Evolutionary conservation across 140 eudicot genomes (phyloP).

Genomic region (Senecio squalidus): DNA sequence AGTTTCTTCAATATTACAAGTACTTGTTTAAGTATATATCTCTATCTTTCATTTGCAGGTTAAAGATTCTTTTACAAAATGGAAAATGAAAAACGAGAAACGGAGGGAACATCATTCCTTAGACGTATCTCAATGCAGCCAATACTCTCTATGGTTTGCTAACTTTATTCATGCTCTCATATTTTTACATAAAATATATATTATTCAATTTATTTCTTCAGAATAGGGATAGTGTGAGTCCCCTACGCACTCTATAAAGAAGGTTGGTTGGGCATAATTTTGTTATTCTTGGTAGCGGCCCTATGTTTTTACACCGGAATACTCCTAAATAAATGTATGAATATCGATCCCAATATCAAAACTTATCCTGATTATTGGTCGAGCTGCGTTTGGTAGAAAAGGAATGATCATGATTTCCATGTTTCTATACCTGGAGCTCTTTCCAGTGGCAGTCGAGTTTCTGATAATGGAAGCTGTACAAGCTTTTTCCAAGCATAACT

Average conservation of each 20-base stretch:
- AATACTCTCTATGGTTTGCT: background rate
- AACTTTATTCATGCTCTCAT: background rate
- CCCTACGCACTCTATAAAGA: background rate
- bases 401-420: background rate
- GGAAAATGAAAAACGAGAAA: too few species aligned
- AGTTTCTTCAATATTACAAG: too few species aligned
- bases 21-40: too few species aligned
- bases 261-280: background rate
- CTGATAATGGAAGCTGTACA: background rate
- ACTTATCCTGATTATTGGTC: background rate
- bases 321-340: background rate
- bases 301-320: background rate
- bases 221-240: background rate
- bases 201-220: too few species aligned
- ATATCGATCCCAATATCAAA: background rate
- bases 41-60: too few species aligned
- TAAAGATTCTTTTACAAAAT: too few species aligned
- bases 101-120: background rate
- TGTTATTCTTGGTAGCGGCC: background rate
- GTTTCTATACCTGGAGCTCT: background rate
- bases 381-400: background rate
- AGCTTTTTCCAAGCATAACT: background rate
- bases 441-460: background rate
- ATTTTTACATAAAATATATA: background rate
- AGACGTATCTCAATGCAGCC: background rate